Evolutionary conservation across 345 rosid species (phyloP), one percentile per base, ranked within the genome.

Genomic region (Camelina hispida): DNA sequence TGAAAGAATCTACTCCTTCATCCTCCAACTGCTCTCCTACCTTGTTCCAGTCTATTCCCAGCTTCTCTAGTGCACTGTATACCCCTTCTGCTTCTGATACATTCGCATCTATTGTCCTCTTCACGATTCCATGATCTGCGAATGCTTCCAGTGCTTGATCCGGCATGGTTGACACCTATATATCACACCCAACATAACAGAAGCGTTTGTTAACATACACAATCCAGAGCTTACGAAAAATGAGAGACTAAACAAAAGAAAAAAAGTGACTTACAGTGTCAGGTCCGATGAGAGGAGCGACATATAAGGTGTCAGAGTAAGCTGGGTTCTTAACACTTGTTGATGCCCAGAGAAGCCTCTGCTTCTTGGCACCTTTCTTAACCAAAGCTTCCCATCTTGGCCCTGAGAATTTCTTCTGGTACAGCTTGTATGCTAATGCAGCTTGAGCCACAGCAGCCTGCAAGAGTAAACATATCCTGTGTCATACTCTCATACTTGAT

Each of bases 381-480:
- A 85, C 90, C 35, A 95, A 65, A 79, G 97, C 96, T 73, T 92
- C 97, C 99, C 97, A 92, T 80, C 99, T 89, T 59, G 97, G 97
- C 42, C 99, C 97, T 22, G 97, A 95, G 82, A 92, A 95, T 76
- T 95, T 94, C 93, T 85, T 88, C 86, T 95, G 96, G 92, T 95
- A 95, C 7, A 95, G 93, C 84, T 86, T 76, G 85, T 84, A 95
- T 28, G 99, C 99, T 51, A 95, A 81, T 11, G 87, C 93, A 59
- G 99, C 99, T 85, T 95, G 99, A 75, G 99, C 93, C 28, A 95
- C 97, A 0, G 97, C 99, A 22, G 96, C 97, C 99, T 95, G 79
- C 53, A 78, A 83, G 47, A 62, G 53, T 25, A 30, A 60, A 43
- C 66, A 73, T 55, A 68, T 66, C 32, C 0, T 5, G 16, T 59